Conservation (phyloP, 805 yeast species). For the Suhomyces xylopsoci region DNA sequence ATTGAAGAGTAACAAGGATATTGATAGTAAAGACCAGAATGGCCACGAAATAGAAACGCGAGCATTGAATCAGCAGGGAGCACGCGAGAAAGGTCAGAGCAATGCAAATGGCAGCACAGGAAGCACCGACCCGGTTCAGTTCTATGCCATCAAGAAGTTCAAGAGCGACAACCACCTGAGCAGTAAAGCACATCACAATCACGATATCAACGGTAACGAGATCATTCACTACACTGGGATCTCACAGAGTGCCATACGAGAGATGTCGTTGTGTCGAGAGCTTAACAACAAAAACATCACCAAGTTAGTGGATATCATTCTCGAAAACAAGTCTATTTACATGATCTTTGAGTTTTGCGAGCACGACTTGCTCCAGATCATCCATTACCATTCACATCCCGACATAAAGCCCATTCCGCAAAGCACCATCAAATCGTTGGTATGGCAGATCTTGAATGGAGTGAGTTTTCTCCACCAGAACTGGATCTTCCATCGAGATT, state of each 20-base stretch:
- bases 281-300: conserved; percentile 77
- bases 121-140: conserved; percentile 12
- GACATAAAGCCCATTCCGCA: conserved; percentile 77
- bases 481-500: conserved; percentile 94
- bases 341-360: conserved; percentile 97
- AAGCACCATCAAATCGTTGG: conserved; percentile 72
- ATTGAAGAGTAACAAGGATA: conserved; percentile 30
- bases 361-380: conserved; percentile 89
- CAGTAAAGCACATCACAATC: conserved; percentile 29
- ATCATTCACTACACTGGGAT: conserved; percentile 88
- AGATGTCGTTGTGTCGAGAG: conserved; percentile 93
- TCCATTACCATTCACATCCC: conserved; percentile 92
- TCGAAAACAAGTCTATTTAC: conserved; percentile 86
- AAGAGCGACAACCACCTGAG: conserved; percentile 66
- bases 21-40: conserved; percentile 4
- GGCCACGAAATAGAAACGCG: background rate
- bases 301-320: conserved; percentile 71
- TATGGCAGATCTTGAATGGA: conserved; percentile 92
- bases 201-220: conserved; percentile 71
- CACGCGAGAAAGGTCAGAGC: background rate
- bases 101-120: background rate
- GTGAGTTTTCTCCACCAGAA: conserved; percentile 89
- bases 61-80: conserved; percentile 2
- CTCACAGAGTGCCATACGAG: conserved; percentile 93
- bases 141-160: conserved; percentile 91